Base-by-base conservation (phyloP, 1,284 basidiomycete genomes). In the Sporisorium iseilematis-ciliati region DNA sequence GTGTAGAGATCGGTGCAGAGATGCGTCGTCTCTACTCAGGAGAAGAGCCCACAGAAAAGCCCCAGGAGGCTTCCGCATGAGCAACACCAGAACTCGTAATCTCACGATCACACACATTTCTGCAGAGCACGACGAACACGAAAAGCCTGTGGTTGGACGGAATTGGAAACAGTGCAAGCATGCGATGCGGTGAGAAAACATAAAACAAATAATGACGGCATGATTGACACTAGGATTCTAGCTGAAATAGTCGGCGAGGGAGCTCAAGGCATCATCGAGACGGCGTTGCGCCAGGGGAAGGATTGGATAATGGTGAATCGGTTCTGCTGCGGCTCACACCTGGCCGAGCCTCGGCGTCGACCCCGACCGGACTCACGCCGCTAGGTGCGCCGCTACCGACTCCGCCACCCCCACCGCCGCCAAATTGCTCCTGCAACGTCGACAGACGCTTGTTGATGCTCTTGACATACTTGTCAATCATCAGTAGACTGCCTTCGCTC, bases 381-480 rank as follows among this genome's bases (percentile, higher is more conserved):
- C 33, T 33, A 31, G 49, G n/a, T 20, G 16, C 58, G 20, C 23
- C 21, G 31, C 57, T 46, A 14, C 48, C 45, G 18, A 49, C 50
- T 10, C 54, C 62, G 4, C 41, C 55, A 18, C 55, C 59, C n/a
- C n/a, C n/a, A 25, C 41, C 55, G 21, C 55, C 59, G 8, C 29
- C 29, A 29, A 75, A 75, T 29, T 69, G 62, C 48, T 69, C 55
- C 58, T 81, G 75, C 59, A 83, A 49, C 26, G 61, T 68, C n/a
- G 52, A 38, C 12, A 83, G 61, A 16, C 81, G 76, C 57, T 80
- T 81, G 33, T 75, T 70, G 65, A 83, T 83, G 53, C 80, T 82
- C 63, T 75, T 76, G 61, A 83, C 61, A 48, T 82, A 84, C 63
- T 79, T 82, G 52, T 82, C 81, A 46, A 84, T 78, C 50, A 78